Conservation (phyloP, 2,329 filamentous ascomycete species). For the Pestalotiopsis sp. region DNA sequence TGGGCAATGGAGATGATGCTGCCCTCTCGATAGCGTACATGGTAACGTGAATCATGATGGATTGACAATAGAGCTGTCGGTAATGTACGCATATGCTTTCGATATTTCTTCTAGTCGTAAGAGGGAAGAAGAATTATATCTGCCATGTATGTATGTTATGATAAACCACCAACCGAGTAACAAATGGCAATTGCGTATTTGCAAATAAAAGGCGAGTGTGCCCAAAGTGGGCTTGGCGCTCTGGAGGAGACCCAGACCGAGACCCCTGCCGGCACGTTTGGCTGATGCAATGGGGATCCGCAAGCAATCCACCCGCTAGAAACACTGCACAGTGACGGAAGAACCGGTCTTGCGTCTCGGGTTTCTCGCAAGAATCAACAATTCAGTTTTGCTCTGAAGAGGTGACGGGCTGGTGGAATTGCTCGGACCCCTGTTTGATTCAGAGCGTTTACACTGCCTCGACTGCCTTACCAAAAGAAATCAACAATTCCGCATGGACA, state of each 20-base stretch:
- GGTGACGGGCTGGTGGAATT: no score
- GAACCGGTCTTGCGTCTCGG: not conserved
- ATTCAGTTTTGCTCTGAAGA: not conserved
- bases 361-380: not conserved
- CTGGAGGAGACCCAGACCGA: not conserved
- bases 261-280: conserved; percentile 1
- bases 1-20: no score
- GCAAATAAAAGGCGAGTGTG: not conserved
- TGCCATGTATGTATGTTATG: not conserved
- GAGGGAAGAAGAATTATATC: not conserved
- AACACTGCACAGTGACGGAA: conserved; percentile 13
- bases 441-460: not conserved
- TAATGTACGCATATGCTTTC: not conserved
- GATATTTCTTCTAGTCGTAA: no score
- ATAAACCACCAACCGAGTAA: no score
- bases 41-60: no score
- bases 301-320: not conserved
- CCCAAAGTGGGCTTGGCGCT: not conserved
- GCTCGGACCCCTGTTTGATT: not conserved
- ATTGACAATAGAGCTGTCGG: no score
- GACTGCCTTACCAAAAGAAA: not conserved
- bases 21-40: no score
- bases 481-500: not conserved
- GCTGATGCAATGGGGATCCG: not conserved
- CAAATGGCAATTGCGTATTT: not conserved